Evolutionary conservation across 306 rosid genomes (phyloP), one percentile per base, ranked within the genome.

Genomic region (Castanea mollissima): DNA sequence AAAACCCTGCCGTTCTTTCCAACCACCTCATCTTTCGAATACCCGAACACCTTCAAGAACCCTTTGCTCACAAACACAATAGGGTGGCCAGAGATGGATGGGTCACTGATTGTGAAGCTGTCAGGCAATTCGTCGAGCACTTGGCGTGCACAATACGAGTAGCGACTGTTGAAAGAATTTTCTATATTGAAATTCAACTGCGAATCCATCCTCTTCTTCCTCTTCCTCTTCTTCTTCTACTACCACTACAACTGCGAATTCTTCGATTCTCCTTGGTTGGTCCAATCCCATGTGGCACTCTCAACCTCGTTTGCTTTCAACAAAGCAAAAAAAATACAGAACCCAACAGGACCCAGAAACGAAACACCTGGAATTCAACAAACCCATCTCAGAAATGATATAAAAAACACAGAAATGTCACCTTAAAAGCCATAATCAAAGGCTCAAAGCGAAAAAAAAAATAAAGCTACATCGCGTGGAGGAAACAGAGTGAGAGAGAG

Each of bases 271-370:
- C 76, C 78, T 85, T 86, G 80, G 74, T 74, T 0, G 78, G 87
- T 85, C 87, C 90, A 93, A 90, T 91, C 98, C 97, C 98, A 94
- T 94, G 98, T 89, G 97, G 85, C 85, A 80, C 73, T 13, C 14
- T 55, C 60, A 13, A 41, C 32, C 69, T 14, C 55, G 68, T 56
- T 44, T 41, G 69, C 83, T 78, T 75, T 73, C 31, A 9, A 27
- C 60, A 27, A 83, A 27, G 77, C 51, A 60, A 71, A 41, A 4
- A 74, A 31, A 27, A 29, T 14, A 49, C 29, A n/a, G 15, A 32
- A 27, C 23, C 29, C n/a, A 15, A 51, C 35, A 65, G 78, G 29
- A 59, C 27, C 55, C 46, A 63, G n/a, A 25, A 64, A 19, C 18
- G 55, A 34, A 71, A 44, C 49, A 71, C 27, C 59, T 57, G 41